Conservation (phyloP, 192 early-diverging fungal genomes). For the Lobosporangium transversale region DNA sequence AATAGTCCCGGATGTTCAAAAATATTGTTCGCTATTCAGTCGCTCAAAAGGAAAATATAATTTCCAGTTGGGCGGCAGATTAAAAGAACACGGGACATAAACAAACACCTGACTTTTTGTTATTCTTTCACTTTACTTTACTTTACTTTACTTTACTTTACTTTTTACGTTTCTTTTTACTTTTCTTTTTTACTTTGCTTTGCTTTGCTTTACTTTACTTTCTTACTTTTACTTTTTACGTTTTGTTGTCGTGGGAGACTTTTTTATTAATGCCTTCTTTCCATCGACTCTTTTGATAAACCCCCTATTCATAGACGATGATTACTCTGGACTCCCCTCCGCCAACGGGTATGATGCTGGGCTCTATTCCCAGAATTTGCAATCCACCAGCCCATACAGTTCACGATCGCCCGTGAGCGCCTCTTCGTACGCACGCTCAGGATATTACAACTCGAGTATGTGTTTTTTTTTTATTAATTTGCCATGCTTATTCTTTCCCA, state of each 20-base stretch:
- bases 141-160: no score
- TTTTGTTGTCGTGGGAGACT: no score
- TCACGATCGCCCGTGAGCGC: slow-evolving; percentile 28
- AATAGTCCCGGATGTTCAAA: no score
- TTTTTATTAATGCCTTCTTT: no score
- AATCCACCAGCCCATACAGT: slow-evolving; percentile 29
- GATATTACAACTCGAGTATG: slow-evolving; percentile 45
- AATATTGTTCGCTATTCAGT: background rate
- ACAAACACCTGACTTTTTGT: no score
- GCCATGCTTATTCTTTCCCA: background rate
- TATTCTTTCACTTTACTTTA: no score
- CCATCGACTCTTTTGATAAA: background rate
- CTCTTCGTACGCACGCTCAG: slow-evolving; percentile 24
- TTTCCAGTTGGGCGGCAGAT: slow-evolving; percentile 27
- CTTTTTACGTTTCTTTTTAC: no score
- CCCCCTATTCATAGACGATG: slow-evolving; percentile 13
- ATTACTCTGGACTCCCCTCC: slow-evolving; percentile 21
- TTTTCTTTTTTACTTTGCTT: no score
- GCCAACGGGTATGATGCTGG: slow-evolving; percentile 27
- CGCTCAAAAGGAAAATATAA: slow-evolving; percentile 46
- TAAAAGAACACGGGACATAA: no score
- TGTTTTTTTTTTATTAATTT: slow-evolving; percentile 6
- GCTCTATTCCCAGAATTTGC: slow-evolving; percentile 40
- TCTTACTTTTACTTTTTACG: no score
- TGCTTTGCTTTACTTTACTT: slow-evolving; percentile 16